Evolutionary conservation across 2,329 filamentous ascomycete species (phyloP), one percentile per base, ranked within the genome.

Genomic region (Colletotrichum caudatum): DNA sequence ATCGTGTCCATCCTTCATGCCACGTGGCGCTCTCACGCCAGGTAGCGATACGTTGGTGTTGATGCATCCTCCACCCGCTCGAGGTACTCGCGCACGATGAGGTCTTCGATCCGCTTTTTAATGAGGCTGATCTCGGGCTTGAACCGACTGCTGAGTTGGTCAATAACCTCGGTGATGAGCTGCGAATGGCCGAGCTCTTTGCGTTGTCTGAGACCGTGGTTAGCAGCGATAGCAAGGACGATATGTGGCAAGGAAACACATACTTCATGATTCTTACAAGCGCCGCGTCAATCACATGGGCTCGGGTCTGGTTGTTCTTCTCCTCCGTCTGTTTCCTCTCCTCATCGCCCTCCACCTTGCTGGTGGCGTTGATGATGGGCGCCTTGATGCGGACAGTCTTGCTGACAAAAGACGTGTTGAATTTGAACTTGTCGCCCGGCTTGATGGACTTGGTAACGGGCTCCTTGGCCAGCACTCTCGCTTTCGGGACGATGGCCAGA

Each of bases 351-450:
- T 98, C 95, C 0, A 97, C 93, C 82, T 94, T 96, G 79, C 94
- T 97, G 23, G 91, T 89, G 1, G 91, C 89, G 61, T 90, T 93
- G 75, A 97, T 92, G 6, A 96, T 92, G 29, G 94, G 94, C 26
- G 96, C 93, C 81, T 97, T 97, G 82, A 98, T 94, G 80, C 93
- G 94, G 77, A 96, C 88, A 61, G 93, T 91, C 78, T 94, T 94
- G 82, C 93, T 95, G 59, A 89, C 86, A 82, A 97, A 98, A 18
- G 90, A 86, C 41, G 91, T 84, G 78, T 98, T 98, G 85, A 95
- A 97, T 11, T 84, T 87, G 80, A 98, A 98, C 35, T 83, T 87
- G 80, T 98, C 95, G 0, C 90, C 90, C 0, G 90, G 81, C 76
- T 93, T 95, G 73, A 97, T 87, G 2, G 91, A 89, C 80, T 95